Evolutionary conservation across 2,329 filamentous ascomycete genomes (phyloP).

Genomic region (Hypoxylon sp.): DNA sequence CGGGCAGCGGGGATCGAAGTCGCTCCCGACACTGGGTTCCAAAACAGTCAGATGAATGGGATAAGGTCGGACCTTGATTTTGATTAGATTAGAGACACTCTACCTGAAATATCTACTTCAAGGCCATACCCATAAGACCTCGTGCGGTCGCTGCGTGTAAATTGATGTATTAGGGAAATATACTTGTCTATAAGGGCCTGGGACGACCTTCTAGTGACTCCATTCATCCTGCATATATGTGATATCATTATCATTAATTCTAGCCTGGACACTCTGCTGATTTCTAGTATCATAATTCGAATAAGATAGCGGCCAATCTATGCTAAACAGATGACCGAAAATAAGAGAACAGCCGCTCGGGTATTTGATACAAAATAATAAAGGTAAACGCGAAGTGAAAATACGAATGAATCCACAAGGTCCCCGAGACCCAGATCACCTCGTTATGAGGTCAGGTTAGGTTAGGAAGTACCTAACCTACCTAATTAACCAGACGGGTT

Average conservation of each 20-base stretch:
- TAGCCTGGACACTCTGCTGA: neutral
- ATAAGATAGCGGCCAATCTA: neutral
- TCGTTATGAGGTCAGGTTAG: slow-evolving; percentile 9
- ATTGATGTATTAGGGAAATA: slow-evolving; percentile 14
- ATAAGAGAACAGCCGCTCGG: neutral
- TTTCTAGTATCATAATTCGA: neutral
- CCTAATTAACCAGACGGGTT: neutral
- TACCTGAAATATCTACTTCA: neutral
- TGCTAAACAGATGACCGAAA: neutral
- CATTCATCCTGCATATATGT: neutral
- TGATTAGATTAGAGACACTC: slow-evolving; percentile 4
- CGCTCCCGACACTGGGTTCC: slow-evolving; percentile 6
- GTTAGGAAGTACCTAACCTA: neutral
- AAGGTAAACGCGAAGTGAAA: slow-evolving; percentile 3
- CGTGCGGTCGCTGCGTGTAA: slow-evolving; percentile 1
- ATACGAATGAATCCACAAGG: neutral
- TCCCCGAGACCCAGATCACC: too few species aligned
- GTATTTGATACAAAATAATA: slow-evolving; percentile 12
- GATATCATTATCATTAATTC: slow-evolving; percentile 9
- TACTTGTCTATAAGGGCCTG: slow-evolving; percentile 15
- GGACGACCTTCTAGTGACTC: neutral
- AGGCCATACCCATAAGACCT: neutral
- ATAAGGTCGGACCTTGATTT: slow-evolving; percentile 10
- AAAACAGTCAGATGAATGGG: slow-evolving; percentile 5
- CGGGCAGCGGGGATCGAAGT: neutral